Base-by-base conservation (phyloP, 1,139 yeast species). In the Sugiyamaella sp. region DNA sequence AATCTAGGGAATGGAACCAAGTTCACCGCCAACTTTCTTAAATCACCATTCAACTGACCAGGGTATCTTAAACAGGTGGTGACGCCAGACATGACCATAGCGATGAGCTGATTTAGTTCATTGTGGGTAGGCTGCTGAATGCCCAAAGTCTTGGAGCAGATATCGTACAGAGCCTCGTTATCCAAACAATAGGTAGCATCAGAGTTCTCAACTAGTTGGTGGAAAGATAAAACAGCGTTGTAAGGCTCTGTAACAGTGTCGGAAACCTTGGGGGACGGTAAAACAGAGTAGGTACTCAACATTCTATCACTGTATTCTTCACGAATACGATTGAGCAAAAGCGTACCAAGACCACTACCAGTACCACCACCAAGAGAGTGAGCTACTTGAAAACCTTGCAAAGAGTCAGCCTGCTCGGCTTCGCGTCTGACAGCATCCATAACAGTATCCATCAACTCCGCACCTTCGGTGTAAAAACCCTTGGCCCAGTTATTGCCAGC, bases 401-500 rank as follows among this genome's bases (percentile, higher is more conserved):
- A 65, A 19, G 74, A 68, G 63, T 75, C 79, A 33, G 75, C 65
- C 44, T 68, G 70, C 61, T 75, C 79, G n/a, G 76, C 77, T 61
- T 75, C 79, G 37, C 79, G 70, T 29, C 79, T 71, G 29, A 75
- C 70, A 20, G 72, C 76, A 55, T 75, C 79, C 68, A 75, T 66
- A 20, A 75, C 78, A n/a, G 73, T 64, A 56, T 75, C 79, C 58
- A 75, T 69, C 46, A 75, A 66, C 61, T 75, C 79, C 4, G 78
- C 77, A 32, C 79, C 79, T 58, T 75, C 79, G 19, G 79, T 75
- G 66, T 75, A 75, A 63, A 70, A 74, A 38, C 79, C 79, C 63
- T 75, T 75, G 56, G 79, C 79, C 79, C 79, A 75, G 63, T 74
- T 75, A 65, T 75, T 75, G n/a, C 79, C 79, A 5, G 79, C 79